phyloP scores from a whole-genome alignment of 208 protist genomes.

The Leishmania mexicana region DNA sequence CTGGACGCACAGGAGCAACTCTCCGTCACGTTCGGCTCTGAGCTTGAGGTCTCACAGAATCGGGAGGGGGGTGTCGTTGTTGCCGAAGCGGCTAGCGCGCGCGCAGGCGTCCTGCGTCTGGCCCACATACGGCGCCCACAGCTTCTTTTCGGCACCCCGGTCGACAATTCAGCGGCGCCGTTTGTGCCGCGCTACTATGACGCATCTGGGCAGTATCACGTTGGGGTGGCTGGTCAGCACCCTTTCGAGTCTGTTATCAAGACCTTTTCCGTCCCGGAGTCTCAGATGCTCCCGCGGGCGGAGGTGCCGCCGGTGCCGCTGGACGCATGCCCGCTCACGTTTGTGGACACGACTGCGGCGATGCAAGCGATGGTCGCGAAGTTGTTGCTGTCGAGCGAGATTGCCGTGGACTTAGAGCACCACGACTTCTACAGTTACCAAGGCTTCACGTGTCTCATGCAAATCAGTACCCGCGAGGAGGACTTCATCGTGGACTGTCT shows the following conservation, averaged over 20 bases:
- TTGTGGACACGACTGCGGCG: constrained; percentile 68
- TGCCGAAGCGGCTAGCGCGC: not conserved
- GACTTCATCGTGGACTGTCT: constrained; percentile 98
- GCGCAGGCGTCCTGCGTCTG: constrained; percentile 23
- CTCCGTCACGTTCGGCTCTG: constrained; percentile 76
- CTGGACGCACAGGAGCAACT: constrained; percentile 78
- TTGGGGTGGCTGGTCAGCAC: constrained; percentile 65
- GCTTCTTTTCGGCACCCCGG: constrained; percentile 72
- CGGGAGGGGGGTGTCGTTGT: constrained; percentile 1
- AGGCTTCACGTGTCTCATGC: constrained; percentile 98
- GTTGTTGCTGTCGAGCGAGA: constrained; percentile 63
- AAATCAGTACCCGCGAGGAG: constrained; percentile 95
- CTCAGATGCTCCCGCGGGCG: constrained; percentile 52
- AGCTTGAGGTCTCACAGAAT: constrained; percentile 32
- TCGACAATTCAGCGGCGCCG: constrained; percentile 71
- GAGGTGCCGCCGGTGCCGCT: constrained; percentile 76
- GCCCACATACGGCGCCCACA: constrained; percentile 67
- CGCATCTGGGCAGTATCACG: constrained; percentile 47
- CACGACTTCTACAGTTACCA: constrained; percentile 96
- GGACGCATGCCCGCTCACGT: constrained; percentile 56
- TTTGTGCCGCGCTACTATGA: constrained; percentile 75
- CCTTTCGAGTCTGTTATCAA: constrained; percentile 77
- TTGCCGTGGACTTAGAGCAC: constrained; percentile 97
- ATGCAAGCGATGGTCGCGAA: constrained; percentile 51
- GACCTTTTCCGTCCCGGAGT: constrained; percentile 38